Conservation (phyloP, 139 green algal species). For the Chlamydomonas sp. region DNA sequence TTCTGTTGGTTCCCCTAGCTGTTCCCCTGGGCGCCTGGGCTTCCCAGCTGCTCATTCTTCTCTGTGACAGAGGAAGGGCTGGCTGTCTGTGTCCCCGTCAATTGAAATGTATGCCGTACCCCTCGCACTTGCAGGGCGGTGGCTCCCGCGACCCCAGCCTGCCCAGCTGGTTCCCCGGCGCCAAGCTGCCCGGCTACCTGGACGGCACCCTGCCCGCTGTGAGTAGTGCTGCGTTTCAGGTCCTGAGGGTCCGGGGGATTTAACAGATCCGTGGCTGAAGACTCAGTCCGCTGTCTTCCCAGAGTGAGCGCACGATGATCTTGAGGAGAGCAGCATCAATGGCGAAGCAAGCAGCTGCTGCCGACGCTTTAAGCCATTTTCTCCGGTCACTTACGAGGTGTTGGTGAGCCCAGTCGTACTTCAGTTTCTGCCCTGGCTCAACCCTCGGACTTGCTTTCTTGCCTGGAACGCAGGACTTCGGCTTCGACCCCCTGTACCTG, state of each 20-base stretch:
- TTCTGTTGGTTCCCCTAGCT: no score
- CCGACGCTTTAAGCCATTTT: no score
- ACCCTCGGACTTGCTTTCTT: neutral
- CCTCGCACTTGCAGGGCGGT: neutral
- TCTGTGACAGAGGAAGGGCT: neutral
- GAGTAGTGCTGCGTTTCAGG: neutral
- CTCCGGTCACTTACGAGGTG: no score
- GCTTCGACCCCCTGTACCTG: constrained; percentile 77
- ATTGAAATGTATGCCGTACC: no score
- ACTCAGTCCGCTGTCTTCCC: no score
- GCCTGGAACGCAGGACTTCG: constrained; percentile 15
- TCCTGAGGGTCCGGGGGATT: neutral
- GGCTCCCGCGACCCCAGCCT: constrained; percentile 14
- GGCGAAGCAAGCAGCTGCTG: no score
- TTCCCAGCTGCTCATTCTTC: no score
- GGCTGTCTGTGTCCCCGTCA: neutral
- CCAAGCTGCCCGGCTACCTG: constrained; percentile 64
- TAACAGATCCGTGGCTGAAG: neutral
- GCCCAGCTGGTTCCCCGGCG: constrained; percentile 51
- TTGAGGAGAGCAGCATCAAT: no score
- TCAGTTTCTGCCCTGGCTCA: neutral
- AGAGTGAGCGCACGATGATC: no score
- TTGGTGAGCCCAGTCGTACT: neutral
- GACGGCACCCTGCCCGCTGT: constrained; percentile 63
- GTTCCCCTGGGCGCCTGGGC: no score